A percentile compares a stretch with the other conserved stretches of the same genome.
Conservation (phyloP, 2,329 filamentous ascomycete species). For the Herpotrichia juniperi region DNA sequence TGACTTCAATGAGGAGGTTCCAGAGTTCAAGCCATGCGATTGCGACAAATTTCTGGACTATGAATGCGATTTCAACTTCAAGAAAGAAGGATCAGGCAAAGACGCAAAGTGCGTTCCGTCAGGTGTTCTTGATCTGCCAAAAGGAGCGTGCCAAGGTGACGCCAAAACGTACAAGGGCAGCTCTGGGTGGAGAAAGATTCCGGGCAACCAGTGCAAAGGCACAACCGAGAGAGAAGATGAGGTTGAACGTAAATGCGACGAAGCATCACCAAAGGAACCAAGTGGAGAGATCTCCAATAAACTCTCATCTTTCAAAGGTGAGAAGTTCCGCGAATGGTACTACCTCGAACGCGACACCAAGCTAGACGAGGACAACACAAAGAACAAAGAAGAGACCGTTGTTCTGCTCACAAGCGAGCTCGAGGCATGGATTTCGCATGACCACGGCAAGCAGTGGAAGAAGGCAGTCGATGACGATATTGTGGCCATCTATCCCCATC, state of each 20-base stretch:
- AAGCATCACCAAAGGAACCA: constrained; percentile 58
- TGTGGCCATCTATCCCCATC: constrained; percentile 74
- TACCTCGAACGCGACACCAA: constrained; percentile 77
- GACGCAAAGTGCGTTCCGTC: constrained; percentile 73
- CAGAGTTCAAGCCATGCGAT: constrained; percentile 75
- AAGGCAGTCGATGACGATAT: constrained; percentile 75
- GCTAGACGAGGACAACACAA: constrained; percentile 75
- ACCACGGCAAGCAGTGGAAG: constrained; percentile 90
- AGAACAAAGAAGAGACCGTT: constrained; percentile 73
- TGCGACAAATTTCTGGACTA: constrained; percentile 81
- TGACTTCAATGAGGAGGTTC: constrained; percentile 79
- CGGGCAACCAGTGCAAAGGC: constrained; percentile 60
- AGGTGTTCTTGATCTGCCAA: constrained; percentile 68
- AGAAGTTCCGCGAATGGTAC: constrained; percentile 61
- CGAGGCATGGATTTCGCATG: constrained; percentile 74
- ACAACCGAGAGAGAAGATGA: constrained; percentile 51
- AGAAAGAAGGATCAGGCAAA: constrained; percentile 48
- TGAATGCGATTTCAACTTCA: constrained; percentile 95
- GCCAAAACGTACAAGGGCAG: constrained; percentile 80
- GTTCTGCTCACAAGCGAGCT: constrained; percentile 65
- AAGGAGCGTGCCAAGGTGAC: constrained; percentile 74
- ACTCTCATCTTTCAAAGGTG: constrained; percentile 65
- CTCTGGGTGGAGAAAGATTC: constrained; percentile 91
- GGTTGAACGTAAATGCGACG: constrained; percentile 77
- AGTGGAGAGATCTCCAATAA: constrained; percentile 67